Evolutionary conservation across 768 basidiomycete genomes (phyloP), one percentile per base, ranked within the genome.

Genomic region (Podaxis mareebaensis): DNA sequence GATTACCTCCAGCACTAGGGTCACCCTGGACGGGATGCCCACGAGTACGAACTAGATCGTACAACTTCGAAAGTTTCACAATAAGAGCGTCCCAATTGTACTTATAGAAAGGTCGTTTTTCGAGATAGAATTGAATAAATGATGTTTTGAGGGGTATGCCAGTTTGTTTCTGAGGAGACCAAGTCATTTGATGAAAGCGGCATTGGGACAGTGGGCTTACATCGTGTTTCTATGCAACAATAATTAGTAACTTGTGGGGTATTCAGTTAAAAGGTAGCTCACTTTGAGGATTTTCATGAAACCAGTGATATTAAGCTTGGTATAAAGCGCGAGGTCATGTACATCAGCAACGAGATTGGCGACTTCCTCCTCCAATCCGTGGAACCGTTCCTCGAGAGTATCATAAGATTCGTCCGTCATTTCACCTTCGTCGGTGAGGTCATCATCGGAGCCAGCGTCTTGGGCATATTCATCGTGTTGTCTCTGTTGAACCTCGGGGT

Each of bases 221-320:
- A 73, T 97, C 95, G 73, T 98, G 95, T 90, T 98, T 98, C 91
- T 94, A 65, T 6, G 2, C 30, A 60, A 30, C 12, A 59, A 49
- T 60, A 46, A 53, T 53, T 55, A 39, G 53, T 28, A 12, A 33
- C 55, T 33, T 15, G 33, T 6, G n/a, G n/a, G 22, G 26, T 53
- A 36, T 61, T 2, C 26, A 53, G 12, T 11, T 24, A 40, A 42
- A 24, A 22, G 26, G 3, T 49, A 28, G 74, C 75, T 53, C 64
- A 90, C 92, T 84, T 99, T 98, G 65, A 98, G 81, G 65, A 98
- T 98, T 78, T 99, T 99, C 83, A 98, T 91, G 74, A 99, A 99
- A 10, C 97, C 97, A 1, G 97, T 98, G 70, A 98, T 95, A 74
- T 99, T 99, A 60, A 99, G 85, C 73, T 99, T 99, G 3, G 96